Base-by-base conservation (phyloP, 805 yeast species). In the Priceomyces melissophilus region DNA sequence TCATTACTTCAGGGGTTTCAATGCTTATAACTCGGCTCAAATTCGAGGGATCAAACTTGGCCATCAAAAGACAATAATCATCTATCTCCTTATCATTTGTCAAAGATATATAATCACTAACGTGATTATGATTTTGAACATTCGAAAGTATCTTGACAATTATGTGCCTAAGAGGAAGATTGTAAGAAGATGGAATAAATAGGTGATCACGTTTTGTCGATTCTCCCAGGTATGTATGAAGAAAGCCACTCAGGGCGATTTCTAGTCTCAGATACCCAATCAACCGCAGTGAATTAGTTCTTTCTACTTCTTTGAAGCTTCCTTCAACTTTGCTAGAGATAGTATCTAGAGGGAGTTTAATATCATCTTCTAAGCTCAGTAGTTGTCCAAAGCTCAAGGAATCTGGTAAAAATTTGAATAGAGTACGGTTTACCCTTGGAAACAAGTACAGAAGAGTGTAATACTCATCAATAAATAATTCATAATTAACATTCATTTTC, bases 391-490 rank as follows among this genome's bases (percentile, higher is more conserved):
- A 61, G 34, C 61, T 59, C 10, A 60, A 45, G 1, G 61, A 45
- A 1, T 42, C 40, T 0, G 65, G 60, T n/a, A 50, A 32, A 39
- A 65, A 61, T 39, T 54, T 59, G 43, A 50, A 61, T 1, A 57
- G 12, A 10, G 26, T 23, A 16, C 36, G 37, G 38, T 53, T 55
- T 2, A 65, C 63, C 9, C 59, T 45, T 1, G 71, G 71, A 30
- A 55, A 60, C 15, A 62, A 47, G 44, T 65, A 65, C 10, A 62
- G 45, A 47, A 65, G 41, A 2, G 63, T 52, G 23, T 49, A 47
- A 42, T 61, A 55, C 35, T 62, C 69, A 33, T 62, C 63, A n/a
- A 64, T 45, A 9, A 27, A 25, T 9, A 60, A 27, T 3, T 44
- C 40, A 3, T 44, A 49, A 13, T 50, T 43, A 29, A 53, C 37